Evolutionary conservation across 495 filamentous ascomycete genomes (phyloP).

Genomic region (Trichocladium antarcticum): DNA sequence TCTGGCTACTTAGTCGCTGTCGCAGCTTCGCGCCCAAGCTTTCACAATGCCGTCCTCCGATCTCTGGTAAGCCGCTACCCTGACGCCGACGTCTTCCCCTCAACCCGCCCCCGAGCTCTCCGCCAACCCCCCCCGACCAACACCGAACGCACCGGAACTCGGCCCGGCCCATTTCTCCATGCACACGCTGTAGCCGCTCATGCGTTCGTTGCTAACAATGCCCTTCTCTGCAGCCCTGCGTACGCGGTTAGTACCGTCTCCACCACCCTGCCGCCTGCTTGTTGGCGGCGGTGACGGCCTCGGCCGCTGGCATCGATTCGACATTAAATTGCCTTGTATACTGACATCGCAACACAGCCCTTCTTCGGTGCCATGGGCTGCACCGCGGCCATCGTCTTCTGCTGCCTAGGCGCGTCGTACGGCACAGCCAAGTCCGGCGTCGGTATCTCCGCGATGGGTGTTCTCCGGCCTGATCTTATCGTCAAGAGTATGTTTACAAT

Average conservation of each 20-base stretch:
- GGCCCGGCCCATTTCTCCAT: slow-evolving; percentile 1
- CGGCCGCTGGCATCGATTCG: slow-evolving; percentile 7
- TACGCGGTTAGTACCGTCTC: slow-evolving; percentile 78
- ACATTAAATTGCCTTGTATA: slow-evolving; percentile 2
- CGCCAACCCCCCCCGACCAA: slow-evolving; percentile 16
- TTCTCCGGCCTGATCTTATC: slow-evolving; percentile 93
- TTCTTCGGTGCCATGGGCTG: slow-evolving; percentile 99
- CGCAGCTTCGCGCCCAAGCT: slow-evolving; percentile 23
- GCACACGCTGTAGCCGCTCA: background rate
- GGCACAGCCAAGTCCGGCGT: slow-evolving; percentile 99
- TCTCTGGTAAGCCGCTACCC: slow-evolving; percentile 32
- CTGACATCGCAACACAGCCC: slow-evolving; percentile 46
- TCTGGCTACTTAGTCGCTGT: slow-evolving; percentile 14
- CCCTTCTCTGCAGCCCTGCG: slow-evolving; percentile 59
- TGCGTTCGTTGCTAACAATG: slow-evolving; percentile 15
- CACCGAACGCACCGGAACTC: slow-evolving; percentile 8
- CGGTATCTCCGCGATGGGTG: slow-evolving; percentile 96
- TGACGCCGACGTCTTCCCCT: slow-evolving; percentile 4
- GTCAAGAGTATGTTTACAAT: slow-evolving; percentile 71
- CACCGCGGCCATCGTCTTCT: slow-evolving; percentile 96
- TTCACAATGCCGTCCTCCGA: slow-evolving; percentile 31
- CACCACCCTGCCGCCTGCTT: background rate
- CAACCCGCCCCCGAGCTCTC: slow-evolving; percentile 15
- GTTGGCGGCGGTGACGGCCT: slow-evolving; percentile 1
- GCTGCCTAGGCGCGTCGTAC: slow-evolving; percentile 96